Evolutionary conservation across 345 rosid genomes (phyloP), one percentile per base, ranked within the genome.

Genomic region (Rhodamnia rubescens): DNA sequence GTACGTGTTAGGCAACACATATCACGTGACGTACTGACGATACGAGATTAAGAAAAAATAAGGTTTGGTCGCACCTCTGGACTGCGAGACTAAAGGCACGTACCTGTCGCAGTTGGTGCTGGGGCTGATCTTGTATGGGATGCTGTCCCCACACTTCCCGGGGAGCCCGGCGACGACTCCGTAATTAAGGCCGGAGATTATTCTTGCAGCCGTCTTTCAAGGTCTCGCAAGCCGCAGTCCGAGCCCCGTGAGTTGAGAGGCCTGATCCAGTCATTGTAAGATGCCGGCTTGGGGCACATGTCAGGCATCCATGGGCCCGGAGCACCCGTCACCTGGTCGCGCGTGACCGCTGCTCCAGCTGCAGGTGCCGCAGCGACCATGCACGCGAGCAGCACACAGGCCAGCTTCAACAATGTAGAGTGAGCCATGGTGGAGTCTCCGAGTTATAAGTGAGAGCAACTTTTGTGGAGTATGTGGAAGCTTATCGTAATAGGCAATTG

Each of bases 21-120:
- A 44, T 44, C 47, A 44, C 8, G 47, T 7, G 47, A 42, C 47
- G 47, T 42, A 6, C 47, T 42, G 7, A 44, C 8, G 47, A 44
- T 44, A 44, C 8, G 47, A 6, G 47, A 22, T 61, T 4, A 0
- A 83, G 36, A 22, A 83, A 22, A 36, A 18, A 36, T 5, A 12
- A 29, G 32, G 56, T 8, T 9, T n/a, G 36, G 22, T 58, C 52
- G 18, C 18, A 16, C 24, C 52, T 83, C 8, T 12, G 74, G 74
- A 61, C 10, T 40, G 15, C 21, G 74, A 29, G 42, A 20, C 11
- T 61, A 7, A 29, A 61, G 27, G 42, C 42, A 29, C 40, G 0
- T 53, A 85, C 87, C 87, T 82, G 47, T 86, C 22, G 61, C 87
- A 82, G 82, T 86, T 21, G 58, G 87, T 82, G 57, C 80, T 18